Evolutionary conservation across 805 yeast species (phyloP).

Genomic region (Wickerhamomyces queroliae): DNA sequence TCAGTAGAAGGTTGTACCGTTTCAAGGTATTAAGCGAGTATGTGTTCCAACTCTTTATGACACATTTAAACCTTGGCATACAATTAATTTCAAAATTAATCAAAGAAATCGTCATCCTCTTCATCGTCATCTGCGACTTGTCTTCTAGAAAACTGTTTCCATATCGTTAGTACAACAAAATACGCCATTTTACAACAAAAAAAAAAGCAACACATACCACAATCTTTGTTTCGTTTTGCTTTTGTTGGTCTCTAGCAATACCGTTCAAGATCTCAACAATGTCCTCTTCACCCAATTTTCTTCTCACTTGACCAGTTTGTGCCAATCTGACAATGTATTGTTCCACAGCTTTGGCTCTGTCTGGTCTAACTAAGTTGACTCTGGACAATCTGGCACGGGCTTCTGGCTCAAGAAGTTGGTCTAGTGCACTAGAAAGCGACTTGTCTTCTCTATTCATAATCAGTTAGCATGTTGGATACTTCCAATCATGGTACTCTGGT

Average conservation of each 20-base stretch:
- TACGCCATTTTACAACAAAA: not conserved
- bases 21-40: too few species aligned
- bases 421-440: constrained; percentile 29
- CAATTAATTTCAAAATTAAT: constrained; percentile 22
- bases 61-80: too few species aligned
- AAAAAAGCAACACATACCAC: constrained; percentile 21
- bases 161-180: too few species aligned
- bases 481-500: not conserved
- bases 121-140: constrained; percentile 20
- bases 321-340: constrained; percentile 67
- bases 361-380: constrained; percentile 85
- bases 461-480: constrained; percentile 3
- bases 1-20: too few species aligned
- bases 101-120: constrained; percentile 40
- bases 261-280: constrained; percentile 81
- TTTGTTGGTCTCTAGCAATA: constrained; percentile 66
- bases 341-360: constrained; percentile 85
- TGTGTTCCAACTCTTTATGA: too few species aligned
- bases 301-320: constrained; percentile 67
- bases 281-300: constrained; percentile 75
- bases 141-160: constrained; percentile 21
- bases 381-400: constrained; percentile 88
- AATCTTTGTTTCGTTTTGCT: constrained; percentile 58
- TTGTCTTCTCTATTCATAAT: constrained; percentile 20
- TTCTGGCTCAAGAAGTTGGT: constrained; percentile 70